Evolutionary conservation across 345 rosid species (phyloP).

Genomic region (Erucastrum elatum): DNA sequence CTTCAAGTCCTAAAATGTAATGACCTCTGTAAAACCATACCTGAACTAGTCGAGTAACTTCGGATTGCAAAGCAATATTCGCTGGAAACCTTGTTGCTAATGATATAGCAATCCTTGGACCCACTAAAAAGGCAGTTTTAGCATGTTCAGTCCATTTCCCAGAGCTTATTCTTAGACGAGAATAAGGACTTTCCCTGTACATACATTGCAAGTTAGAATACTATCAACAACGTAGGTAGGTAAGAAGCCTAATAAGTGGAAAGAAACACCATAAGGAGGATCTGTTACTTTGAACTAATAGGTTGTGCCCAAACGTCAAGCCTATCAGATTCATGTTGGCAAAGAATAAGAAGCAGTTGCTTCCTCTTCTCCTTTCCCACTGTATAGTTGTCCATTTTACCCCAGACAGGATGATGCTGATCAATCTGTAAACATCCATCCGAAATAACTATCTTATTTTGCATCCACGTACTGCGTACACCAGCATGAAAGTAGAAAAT

Average conservation of each 20-base stretch:
- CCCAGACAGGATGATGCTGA: slow-evolving; percentile 82
- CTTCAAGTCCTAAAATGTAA: not conserved
- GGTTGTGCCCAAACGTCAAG: slow-evolving; percentile 97
- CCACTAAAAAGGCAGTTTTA: slow-evolving; percentile 77
- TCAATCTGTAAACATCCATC: slow-evolving; percentile 50
- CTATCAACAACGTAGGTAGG: slow-evolving; percentile 14
- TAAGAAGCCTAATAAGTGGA: not conserved
- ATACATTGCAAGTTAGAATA: slow-evolving; percentile 19
- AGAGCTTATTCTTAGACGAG: slow-evolving; percentile 59
- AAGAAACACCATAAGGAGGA: not conserved
- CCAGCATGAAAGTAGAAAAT: slow-evolving; percentile 40
- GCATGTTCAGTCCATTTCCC: slow-evolving; percentile 77
- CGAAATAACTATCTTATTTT: slow-evolving; percentile 2
- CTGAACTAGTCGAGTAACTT: slow-evolving; percentile 81
- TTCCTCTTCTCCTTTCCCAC: slow-evolving; percentile 73
- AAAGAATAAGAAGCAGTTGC: slow-evolving; percentile 81
- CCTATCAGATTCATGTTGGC: slow-evolving; percentile 92
- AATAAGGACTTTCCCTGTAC: slow-evolving; percentile 54
- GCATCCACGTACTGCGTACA: slow-evolving; percentile 49
- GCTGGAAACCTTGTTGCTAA: slow-evolving; percentile 73
- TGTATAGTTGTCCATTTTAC: slow-evolving; percentile 69
- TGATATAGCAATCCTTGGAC: slow-evolving; percentile 75
- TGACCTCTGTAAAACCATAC: slow-evolving; percentile 36
- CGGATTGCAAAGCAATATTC: slow-evolving; percentile 58
- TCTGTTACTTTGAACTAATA: slow-evolving; percentile 59